These are phyloP conservation scores for Clathrospora elynae DNA, from an alignment of 2,329 filamentous ascomycete species.

Conservation along the genomic window DNA sequence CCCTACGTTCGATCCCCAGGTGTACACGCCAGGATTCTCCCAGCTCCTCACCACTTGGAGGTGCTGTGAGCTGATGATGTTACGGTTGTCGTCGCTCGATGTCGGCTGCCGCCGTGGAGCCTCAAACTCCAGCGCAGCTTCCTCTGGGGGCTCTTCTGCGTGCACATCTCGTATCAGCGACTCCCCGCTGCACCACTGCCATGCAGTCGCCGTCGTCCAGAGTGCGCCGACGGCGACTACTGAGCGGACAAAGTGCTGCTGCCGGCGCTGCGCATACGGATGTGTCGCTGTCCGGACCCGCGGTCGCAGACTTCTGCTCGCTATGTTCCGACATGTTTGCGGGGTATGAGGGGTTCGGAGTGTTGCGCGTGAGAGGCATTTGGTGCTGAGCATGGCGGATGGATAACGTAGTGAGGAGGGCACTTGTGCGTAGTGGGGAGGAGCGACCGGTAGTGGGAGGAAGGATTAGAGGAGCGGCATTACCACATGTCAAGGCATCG, in stretches of 20 bases:
- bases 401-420: constrained; percentile 7
- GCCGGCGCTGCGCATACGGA: constrained; percentile 52
- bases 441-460: constrained; percentile 3
- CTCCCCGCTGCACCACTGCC: constrained; percentile 51
- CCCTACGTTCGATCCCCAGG: constrained; percentile 88
- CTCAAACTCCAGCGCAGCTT: constrained; percentile 70
- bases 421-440: constrained; percentile 6
- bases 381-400: constrained; percentile 40
- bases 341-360: constrained; percentile 30
- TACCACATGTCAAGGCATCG: constrained; percentile 4
- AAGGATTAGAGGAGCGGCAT: constrained; percentile 24
- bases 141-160: constrained; percentile 57
- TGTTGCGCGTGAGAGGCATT: constrained; percentile 40
- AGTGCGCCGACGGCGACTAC: constrained; percentile 50
- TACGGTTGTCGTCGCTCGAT: constrained; percentile 73
- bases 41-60: constrained; percentile 82
- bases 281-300: constrained; percentile 37
- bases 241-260: constrained; percentile 54
- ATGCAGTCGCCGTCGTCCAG: constrained; percentile 52
- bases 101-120: constrained; percentile 60
- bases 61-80: constrained; percentile 82
- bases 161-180: constrained; percentile 50
- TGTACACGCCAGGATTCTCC: constrained; percentile 85
- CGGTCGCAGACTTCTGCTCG: constrained; percentile 22
- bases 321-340: constrained; percentile 34